phyloP scores from a whole-genome alignment of 257 asterid genomes.

The Lithospermum erythrorhizon region DNA sequence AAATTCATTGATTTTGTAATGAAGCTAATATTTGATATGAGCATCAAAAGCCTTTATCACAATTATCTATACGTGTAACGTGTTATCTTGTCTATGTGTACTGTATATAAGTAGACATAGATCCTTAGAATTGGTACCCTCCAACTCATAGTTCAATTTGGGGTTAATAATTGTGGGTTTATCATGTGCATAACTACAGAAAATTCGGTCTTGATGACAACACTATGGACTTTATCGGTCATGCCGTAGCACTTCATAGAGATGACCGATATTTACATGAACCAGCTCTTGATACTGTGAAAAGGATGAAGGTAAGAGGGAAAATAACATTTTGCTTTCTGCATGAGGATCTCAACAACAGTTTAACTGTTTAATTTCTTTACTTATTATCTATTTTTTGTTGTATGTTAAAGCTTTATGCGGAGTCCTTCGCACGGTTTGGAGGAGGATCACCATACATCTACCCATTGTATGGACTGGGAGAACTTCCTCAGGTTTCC shows the following conservation, averaged over 20 bases:
- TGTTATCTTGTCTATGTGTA: too few relatives aligned
- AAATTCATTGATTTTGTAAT: too few relatives aligned
- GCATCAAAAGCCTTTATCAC: too few relatives aligned
- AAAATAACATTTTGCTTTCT: not conserved
- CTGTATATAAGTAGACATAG: too few relatives aligned
- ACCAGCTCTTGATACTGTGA: conserved; percentile 82
- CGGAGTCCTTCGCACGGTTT: conserved; percentile 87
- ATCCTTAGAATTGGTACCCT: too few relatives aligned
- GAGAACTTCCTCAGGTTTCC: conserved; percentile 96
- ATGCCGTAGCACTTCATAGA: conserved; percentile 82
- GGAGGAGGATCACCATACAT: conserved; percentile 98
- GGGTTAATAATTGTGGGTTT: not conserved
- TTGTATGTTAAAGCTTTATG: conserved; percentile 46
- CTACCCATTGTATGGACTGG: conserved; percentile 89
- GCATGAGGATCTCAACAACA: not conserved
- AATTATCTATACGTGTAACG: too few relatives aligned
- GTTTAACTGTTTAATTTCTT: not conserved
- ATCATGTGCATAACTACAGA: conserved; percentile 23
- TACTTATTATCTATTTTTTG: conserved; percentile 14
- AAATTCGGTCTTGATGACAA: conserved; percentile 92
- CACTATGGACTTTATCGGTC: conserved; percentile 89
- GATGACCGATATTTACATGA: conserved; percentile 78
- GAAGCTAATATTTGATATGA: too few relatives aligned
- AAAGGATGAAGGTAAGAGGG: conserved; percentile 68
- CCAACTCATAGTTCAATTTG: too few relatives aligned